Evolutionary conservation across 306 rosid genomes (phyloP), one percentile per base, ranked within the genome.

Genomic region (Vigna hirtella): DNA sequence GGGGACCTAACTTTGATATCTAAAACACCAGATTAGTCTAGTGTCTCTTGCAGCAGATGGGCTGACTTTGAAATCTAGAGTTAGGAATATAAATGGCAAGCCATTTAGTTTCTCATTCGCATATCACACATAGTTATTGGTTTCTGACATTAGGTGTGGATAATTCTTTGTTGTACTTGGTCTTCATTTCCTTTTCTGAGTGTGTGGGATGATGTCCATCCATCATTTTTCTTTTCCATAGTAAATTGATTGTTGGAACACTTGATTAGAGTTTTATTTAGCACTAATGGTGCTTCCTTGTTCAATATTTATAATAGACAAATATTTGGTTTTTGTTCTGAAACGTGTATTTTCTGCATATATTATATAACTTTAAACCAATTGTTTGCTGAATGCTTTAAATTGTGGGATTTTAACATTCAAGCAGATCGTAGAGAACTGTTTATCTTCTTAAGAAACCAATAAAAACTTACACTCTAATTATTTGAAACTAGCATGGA

Each of bases 71-170:
- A 88, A 83, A 85, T 94, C 97, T 2, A 87, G 97, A 69, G 73
- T 92, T 66, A 82, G 97, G 87, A 94, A 94, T 73, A 70, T 92
- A 73, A 85, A 92, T 53, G 91, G 95, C 78, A 94, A 90, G 85
- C 93, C 94, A 10, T 91, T 94, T 74, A 86, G 87, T 82, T 94
- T 94, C 88, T 92, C 98, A 17, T 94, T 94, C 36, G 97, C 93
- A 26, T 89, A 89, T 84, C 98, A 92, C 85, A 90, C 98, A 4
- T 88, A 92, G 78, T 79, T 94, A 17, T 42, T 83, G 80, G 97
- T 94, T 73, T 94, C 98, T 49, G 97, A 94, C 80, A 94, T 94
- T 74, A 92, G 97, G 98, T 94, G 89, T 43, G 81, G 24, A 65
- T 61, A 56, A 56, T 78, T 80, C 53, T 32, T 56, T 84, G 58